These are phyloP conservation scores for Fraxinus paxiana DNA, from an alignment of 305 asterid species.

Conservation along the genomic window DNA sequence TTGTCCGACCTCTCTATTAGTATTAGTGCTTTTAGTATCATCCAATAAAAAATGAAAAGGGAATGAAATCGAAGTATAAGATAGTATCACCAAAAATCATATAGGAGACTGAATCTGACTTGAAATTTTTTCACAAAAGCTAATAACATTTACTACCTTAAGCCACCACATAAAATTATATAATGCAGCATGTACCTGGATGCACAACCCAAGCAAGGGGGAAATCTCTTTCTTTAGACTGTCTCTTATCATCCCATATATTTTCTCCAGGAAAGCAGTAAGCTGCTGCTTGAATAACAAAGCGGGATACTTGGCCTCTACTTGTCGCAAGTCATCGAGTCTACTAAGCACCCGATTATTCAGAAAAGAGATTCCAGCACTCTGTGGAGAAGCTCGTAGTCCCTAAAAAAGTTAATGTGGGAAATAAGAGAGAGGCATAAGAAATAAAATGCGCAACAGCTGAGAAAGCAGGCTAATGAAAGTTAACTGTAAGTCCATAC, in stretches of 20 bases:
- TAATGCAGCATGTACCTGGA: constrained; percentile 59
- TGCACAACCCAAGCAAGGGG: constrained; percentile 92
- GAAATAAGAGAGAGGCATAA: constrained; percentile 22
- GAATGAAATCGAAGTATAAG: neutral
- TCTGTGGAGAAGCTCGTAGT: constrained; percentile 88
- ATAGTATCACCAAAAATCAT: constrained; percentile 21
- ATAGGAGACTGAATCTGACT: constrained; percentile 12
- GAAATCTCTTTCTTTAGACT: constrained; percentile 92
- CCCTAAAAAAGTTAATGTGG: constrained; percentile 48
- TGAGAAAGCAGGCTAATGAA: constrained; percentile 1
- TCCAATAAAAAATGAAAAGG: neutral
- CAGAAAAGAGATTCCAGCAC: constrained; percentile 73
- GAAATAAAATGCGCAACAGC: constrained; percentile 18
- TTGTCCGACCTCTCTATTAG: neutral
- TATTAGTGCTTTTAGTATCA: neutral
- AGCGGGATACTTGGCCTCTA: constrained; percentile 98
- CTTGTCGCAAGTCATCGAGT: constrained; percentile 93
- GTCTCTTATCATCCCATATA: constrained; percentile 94
- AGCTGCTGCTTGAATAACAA: constrained; percentile 99
- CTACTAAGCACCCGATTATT: constrained; percentile 81
- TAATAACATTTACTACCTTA: neutral
- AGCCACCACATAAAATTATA: neutral
- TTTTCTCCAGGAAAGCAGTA: constrained; percentile 98
- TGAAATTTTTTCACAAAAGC: neutral
- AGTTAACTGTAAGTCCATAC: constrained; percentile 34